Evolutionary conservation across 225 moss, liverwort and hornwort genomes (phyloP).

Genomic region (Pseudisothecium myosuroides): DNA sequence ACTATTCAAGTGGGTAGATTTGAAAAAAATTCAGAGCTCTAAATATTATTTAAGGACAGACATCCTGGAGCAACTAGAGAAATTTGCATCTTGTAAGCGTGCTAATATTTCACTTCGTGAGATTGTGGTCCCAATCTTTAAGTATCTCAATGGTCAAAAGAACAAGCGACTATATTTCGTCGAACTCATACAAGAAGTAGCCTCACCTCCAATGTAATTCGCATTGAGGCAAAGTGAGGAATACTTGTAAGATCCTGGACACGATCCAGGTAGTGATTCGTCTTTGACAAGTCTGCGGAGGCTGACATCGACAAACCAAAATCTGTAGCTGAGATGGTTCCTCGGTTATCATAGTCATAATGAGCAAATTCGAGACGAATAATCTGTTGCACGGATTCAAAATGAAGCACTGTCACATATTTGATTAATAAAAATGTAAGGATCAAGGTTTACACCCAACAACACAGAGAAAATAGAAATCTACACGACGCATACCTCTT

Average conservation of each 20-base stretch:
- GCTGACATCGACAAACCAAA: slow-evolving; percentile 82
- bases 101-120: neutral
- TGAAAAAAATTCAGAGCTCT: neutral
- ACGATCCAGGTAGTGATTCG: slow-evolving; percentile 54
- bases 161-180: neutral
- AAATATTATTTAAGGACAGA: neutral
- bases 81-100: neutral
- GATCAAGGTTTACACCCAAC: neutral
- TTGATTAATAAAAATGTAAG: neutral
- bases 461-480: neutral
- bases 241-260: slow-evolving; percentile 31
- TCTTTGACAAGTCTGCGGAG: slow-evolving; percentile 61
- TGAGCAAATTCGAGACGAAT: slow-evolving; percentile 65
- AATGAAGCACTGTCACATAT: neutral
- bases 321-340: slow-evolving; percentile 69
- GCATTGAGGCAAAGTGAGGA: slow-evolving; percentile 37
- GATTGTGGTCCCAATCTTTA: neutral
- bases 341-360: slow-evolving; percentile 59
- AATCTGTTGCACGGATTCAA: slow-evolving; percentile 40
- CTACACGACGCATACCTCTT: slow-evolving; percentile 32
- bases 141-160: neutral
- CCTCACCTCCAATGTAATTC: slow-evolving; percentile 57
- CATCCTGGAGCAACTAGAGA: neutral
- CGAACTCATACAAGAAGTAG: neutral
- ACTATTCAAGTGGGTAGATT: neutral